phyloP scores from a whole-genome alignment of 768 basidiomycete species.

The Xerocomellus dryophilus region DNA sequence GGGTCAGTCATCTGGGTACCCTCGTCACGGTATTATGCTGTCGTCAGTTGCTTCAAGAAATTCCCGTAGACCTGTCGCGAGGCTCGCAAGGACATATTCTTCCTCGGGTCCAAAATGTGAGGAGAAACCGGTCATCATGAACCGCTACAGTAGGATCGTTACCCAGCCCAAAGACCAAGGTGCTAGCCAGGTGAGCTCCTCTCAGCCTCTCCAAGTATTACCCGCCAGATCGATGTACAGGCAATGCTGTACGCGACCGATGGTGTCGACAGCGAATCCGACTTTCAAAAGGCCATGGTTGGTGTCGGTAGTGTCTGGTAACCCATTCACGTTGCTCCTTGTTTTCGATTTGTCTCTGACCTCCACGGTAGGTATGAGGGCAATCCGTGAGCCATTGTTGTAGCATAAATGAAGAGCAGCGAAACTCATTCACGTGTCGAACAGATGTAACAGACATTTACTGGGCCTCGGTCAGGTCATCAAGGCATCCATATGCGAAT shows the following conservation, averaged over 20 bases:
- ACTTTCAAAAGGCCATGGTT: constrained; percentile 96
- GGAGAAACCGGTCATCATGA: constrained; percentile 50
- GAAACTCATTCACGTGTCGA: not conserved
- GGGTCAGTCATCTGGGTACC: too few relatives aligned
- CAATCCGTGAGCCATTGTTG: constrained; percentile 72
- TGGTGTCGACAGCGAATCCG: constrained; percentile 71
- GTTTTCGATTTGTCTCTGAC: constrained; percentile 11
- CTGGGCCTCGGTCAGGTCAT: constrained; percentile 84
- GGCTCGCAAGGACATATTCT: constrained; percentile 35
- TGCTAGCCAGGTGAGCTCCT: constrained; percentile 72
- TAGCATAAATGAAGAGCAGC: not conserved
- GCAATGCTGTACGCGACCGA: constrained; percentile 99
- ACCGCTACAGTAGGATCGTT: constrained; percentile 73
- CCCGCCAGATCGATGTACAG: constrained; percentile 37
- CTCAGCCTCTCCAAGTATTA: not conserved
- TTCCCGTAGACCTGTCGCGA: constrained; percentile 9
- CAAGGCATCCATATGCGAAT: constrained; percentile 70
- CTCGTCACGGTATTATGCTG: constrained; percentile 22
- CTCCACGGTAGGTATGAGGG: constrained; percentile 82
- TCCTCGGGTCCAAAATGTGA: constrained; percentile 39
- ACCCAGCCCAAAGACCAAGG: constrained; percentile 94
- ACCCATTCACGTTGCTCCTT: constrained; percentile 29
- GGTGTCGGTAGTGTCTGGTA: constrained; percentile 96
- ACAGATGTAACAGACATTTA: constrained; percentile 92
- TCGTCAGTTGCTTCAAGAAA: constrained; percentile 22